A percentile compares a stretch with the other conserved stretches of the same genome.
Conservation (phyloP, 768 basidiomycete genomes). For the Leccinum rimulosum region DNA sequence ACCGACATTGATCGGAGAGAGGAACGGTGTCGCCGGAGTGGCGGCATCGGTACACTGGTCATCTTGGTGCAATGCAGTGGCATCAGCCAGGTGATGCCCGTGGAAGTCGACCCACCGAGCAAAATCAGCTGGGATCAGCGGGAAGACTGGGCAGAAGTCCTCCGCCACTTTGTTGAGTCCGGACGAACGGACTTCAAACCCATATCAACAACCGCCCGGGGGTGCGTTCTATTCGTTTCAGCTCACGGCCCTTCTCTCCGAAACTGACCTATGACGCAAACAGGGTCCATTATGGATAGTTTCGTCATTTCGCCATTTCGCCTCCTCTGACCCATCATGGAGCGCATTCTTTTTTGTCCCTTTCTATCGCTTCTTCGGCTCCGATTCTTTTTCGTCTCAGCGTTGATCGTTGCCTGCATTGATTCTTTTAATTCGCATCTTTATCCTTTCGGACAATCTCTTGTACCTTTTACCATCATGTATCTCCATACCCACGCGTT, state of each 20-base stretch:
- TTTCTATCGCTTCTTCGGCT: constrained; percentile 3
- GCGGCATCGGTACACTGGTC: constrained; percentile 74
- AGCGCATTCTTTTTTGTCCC: constrained; percentile 11
- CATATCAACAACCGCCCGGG: constrained; percentile 73
- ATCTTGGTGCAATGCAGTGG: constrained; percentile 75
- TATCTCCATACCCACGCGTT: constrained; percentile 22
- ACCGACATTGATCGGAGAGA: constrained; percentile 78
- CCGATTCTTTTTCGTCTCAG: constrained; percentile 5
- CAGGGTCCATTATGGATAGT: constrained; percentile 46
- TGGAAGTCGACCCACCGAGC: constrained; percentile 76
- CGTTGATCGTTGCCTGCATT: constrained; percentile 32
- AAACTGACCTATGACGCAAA: constrained; percentile 7
- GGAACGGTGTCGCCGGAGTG: constrained; percentile 69
- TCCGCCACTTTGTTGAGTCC: constrained; percentile 67
- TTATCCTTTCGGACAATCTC: constrained; percentile 21
- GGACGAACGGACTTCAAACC: constrained; percentile 79
- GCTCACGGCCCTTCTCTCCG: background rate
- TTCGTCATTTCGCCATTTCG: background rate
- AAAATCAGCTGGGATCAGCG: constrained; percentile 76
- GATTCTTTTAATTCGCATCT: constrained; percentile 22
- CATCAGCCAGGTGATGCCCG: constrained; percentile 81
- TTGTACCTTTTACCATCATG: constrained; percentile 25
- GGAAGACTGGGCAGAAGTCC: constrained; percentile 69
- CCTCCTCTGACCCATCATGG: background rate
- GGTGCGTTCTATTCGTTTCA: constrained; percentile 46